Conservation (phyloP, 176 grass and related monocot species). For the Oryza meridionalis region DNA sequence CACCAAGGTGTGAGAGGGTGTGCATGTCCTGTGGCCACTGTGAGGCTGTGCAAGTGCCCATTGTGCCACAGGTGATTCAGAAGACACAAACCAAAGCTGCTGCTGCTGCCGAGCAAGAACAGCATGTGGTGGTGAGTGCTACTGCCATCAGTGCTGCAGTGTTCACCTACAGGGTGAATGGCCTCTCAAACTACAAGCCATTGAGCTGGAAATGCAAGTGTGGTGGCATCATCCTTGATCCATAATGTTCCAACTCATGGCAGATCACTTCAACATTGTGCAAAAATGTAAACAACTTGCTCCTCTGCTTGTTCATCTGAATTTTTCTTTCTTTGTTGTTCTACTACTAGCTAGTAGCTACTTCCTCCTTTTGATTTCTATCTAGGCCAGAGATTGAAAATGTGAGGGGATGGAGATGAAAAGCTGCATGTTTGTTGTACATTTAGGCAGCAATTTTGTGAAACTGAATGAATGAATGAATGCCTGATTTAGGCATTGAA, state of each 20-base stretch:
- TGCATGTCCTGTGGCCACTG: slow-evolving; percentile 87
- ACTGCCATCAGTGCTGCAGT: not conserved
- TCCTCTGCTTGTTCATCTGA: not conserved
- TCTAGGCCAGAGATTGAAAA: slow-evolving; percentile 12
- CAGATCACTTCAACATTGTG: slow-evolving; percentile 2
- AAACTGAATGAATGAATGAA: not conserved
- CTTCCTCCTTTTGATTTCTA: slow-evolving; percentile 12
- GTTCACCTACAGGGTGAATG: slow-evolving; percentile 52
- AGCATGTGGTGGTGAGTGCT: not conserved
- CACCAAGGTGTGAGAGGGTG: slow-evolving; percentile 70
- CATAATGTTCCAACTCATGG: slow-evolving; percentile 11
- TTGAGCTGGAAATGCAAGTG: slow-evolving; percentile 96
- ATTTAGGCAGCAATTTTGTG: slow-evolving; percentile 35
- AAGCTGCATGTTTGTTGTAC: slow-evolving; percentile 24
- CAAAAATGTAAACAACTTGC: slow-evolving; percentile 16
- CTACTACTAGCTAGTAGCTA: not conserved
- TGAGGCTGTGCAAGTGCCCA: slow-evolving; percentile 77
- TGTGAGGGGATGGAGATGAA: not conserved
- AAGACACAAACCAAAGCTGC: not conserved
- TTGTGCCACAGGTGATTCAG: slow-evolving; percentile 50
- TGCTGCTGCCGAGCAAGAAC: not conserved
- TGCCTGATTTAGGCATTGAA: slow-evolving; percentile 30
- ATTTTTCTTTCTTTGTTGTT: not conserved
- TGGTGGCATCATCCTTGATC: slow-evolving; percentile 73
- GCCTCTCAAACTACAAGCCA: slow-evolving; percentile 83